Conservation (phyloP, 2,329 filamentous ascomycete genomes). For the Achaetomium macrosporum region DNA sequence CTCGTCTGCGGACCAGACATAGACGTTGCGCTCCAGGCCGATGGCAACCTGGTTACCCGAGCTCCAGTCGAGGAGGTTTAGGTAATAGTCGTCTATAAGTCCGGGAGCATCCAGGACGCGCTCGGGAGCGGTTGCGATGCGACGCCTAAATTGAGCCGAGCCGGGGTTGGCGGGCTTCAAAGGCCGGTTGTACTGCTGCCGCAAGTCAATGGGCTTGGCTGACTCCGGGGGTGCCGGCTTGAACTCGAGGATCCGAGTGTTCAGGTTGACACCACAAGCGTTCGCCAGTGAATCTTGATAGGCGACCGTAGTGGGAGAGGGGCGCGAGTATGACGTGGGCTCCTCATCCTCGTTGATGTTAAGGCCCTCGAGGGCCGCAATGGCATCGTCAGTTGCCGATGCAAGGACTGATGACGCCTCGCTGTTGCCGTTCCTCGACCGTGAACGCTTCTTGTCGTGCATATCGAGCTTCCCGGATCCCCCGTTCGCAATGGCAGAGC, state of each 20-base stretch:
- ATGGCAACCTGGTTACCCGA: slow-evolving; percentile 97
- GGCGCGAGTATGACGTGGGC: slow-evolving; percentile 63
- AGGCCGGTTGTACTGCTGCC: slow-evolving; percentile 96
- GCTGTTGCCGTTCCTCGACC: slow-evolving; percentile 62
- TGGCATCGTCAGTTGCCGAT: slow-evolving; percentile 72
- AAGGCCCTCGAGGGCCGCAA: slow-evolving; percentile 72
- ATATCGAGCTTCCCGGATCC: slow-evolving; percentile 77
- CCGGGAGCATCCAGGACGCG: slow-evolving; percentile 94
- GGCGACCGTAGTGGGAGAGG: slow-evolving; percentile 79
- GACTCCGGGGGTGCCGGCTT: slow-evolving; percentile 98
- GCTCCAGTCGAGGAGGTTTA: slow-evolving; percentile 98
- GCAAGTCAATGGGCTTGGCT: slow-evolving; percentile 94
- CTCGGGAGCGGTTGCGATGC: slow-evolving; percentile 90
- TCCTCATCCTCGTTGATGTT: slow-evolving; percentile 70
- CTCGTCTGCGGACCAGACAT: slow-evolving; percentile 96
- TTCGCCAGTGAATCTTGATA: slow-evolving; percentile 88
- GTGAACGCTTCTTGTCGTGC: slow-evolving; percentile 61
- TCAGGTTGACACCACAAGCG: slow-evolving; percentile 87
- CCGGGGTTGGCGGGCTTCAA: slow-evolving; percentile 69
- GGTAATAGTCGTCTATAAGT: slow-evolving; percentile 96
- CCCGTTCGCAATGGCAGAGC: slow-evolving; percentile 77
- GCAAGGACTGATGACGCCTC: slow-evolving; percentile 74
- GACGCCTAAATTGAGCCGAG: slow-evolving; percentile 81
- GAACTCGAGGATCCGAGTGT: slow-evolving; percentile 94
- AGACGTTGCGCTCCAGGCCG: slow-evolving; percentile 92